phyloP scores from a whole-genome alignment of 1,284 basidiomycete species.

The Papiliotrema fonsecae region DNA sequence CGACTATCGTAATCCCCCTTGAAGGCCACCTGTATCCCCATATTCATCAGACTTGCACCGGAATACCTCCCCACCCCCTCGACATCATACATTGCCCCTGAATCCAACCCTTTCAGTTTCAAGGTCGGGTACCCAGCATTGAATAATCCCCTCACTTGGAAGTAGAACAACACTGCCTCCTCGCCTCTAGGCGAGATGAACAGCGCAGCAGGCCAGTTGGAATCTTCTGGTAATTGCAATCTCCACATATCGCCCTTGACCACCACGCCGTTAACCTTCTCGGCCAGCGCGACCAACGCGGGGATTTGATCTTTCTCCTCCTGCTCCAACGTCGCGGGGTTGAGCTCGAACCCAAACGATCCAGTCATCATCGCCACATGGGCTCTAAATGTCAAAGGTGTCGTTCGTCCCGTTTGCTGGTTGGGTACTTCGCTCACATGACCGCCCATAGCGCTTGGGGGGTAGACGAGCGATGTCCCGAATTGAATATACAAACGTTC shows the following conservation, averaged over 20 bases:
- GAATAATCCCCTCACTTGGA: constrained; percentile 3
- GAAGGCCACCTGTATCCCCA: constrained; percentile 7
- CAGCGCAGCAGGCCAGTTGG: constrained; percentile 27
- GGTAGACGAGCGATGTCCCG: constrained; percentile 27
- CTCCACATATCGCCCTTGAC: constrained; percentile 26
- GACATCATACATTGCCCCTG: constrained; percentile 12
- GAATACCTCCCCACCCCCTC: constrained; percentile 8
- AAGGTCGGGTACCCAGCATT: constrained; percentile 10
- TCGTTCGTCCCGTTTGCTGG: constrained; percentile 24
- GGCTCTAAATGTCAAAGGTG: constrained; percentile 33
- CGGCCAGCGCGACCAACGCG: constrained; percentile 12
- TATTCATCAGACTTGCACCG: constrained; percentile 13
- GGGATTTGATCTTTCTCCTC: constrained; percentile 21
- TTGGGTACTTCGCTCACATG: constrained; percentile 33
- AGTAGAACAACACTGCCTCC: constrained; percentile 16
- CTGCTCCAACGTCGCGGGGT: constrained; percentile 13
- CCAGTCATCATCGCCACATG: constrained; percentile 41
- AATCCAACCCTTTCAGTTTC: constrained; percentile 16
- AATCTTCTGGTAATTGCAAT: constrained; percentile 15
- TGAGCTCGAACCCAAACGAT: constrained; percentile 34
- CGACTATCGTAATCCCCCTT: constrained; percentile 1
- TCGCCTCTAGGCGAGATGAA: constrained; percentile 12
- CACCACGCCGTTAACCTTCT: constrained; percentile 22
- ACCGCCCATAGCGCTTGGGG: constrained; percentile 24
- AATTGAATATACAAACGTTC: constrained; percentile 34